Percentiles rank a stretch among this genome's conserved stretches.
These are phyloP conservation scores for Chaetomium fimeti DNA, from an alignment of 495 filamentous ascomycete species.

Conservation along the genomic window DNA sequence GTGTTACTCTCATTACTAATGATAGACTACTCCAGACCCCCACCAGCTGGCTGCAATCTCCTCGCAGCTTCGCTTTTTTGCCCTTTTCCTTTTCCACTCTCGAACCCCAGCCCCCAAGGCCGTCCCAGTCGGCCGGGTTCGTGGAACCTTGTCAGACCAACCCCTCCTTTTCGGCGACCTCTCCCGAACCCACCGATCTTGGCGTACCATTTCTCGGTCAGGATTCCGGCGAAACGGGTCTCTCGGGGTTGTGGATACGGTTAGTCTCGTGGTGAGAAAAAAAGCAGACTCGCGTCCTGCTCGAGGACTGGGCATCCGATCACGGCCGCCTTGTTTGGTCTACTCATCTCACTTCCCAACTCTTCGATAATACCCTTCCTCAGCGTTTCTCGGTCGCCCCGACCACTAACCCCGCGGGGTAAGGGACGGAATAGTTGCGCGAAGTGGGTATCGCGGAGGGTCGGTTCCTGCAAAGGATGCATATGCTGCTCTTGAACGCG, in stretches of 20 bases:
- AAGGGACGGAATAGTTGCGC: constrained; percentile 12
- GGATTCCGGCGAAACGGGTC: constrained; percentile 2
- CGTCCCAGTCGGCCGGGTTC: constrained; percentile 26
- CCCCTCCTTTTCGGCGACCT: constrained; percentile 17
- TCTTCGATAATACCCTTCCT: background rate
- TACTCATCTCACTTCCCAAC: background rate
- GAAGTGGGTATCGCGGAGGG: constrained; percentile 5
- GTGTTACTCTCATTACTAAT: background rate
- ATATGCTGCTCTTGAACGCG: background rate
- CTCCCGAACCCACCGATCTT: constrained; percentile 22
- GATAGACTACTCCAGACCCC: constrained; percentile 9
- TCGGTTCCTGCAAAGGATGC: background rate
- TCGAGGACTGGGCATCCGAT: background rate
- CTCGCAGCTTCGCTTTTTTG: background rate
- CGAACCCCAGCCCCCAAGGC: constrained; percentile 13
- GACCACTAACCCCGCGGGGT: background rate
- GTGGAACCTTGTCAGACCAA: constrained; percentile 17
- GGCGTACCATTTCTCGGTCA: constrained; percentile 13
- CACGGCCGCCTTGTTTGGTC: background rate
- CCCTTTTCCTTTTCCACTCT: background rate
- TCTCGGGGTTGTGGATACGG: background rate
- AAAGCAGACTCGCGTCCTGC: background rate
- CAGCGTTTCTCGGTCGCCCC: background rate
- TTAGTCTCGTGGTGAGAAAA: background rate
- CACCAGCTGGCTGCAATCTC: constrained; percentile 8